Conservation (phyloP, 192 early-diverging fungal species). For the Backusella macrospora region DNA sequence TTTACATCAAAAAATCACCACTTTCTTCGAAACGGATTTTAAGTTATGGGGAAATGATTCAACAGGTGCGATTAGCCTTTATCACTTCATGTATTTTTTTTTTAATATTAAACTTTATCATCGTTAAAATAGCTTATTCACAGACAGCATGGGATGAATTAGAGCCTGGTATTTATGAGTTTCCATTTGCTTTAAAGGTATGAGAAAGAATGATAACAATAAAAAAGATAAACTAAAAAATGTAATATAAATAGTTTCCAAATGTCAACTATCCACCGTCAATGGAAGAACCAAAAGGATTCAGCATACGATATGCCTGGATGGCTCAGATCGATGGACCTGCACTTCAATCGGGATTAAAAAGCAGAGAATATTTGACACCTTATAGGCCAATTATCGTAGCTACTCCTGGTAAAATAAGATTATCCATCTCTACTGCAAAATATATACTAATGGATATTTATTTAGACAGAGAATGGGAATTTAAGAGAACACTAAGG, state of each 20-base stretch:
- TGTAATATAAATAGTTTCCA: constrained; percentile 31
- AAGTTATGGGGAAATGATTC: constrained; percentile 40
- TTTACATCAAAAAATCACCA: constrained; percentile 38
- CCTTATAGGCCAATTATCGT: constrained; percentile 45
- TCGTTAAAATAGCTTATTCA: constrained; percentile 29
- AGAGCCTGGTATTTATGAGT: constrained; percentile 37
- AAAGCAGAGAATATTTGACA: constrained; percentile 42
- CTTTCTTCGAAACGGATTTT: constrained; percentile 39
- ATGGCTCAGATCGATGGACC: constrained; percentile 42
- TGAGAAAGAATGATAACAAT: neutral
- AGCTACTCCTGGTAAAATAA: constrained; percentile 32
- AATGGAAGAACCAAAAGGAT: constrained; percentile 42
- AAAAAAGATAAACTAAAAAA: neutral
- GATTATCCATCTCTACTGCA: neutral
- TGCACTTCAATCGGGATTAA: constrained; percentile 33
- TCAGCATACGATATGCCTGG: constrained; percentile 37
- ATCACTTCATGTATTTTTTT: neutral
- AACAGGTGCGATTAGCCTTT: constrained; percentile 14
- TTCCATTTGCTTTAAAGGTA: constrained; percentile 49
- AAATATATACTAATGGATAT: neutral
- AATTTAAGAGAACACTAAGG: constrained; percentile 33
- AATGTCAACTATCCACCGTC: constrained; percentile 48
- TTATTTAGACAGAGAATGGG: constrained; percentile 35
- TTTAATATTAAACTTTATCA: neutral
- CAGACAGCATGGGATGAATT: constrained; percentile 43